Conservation (phyloP, 257 asterid genomes). For the Solanum dulcamara region DNA sequence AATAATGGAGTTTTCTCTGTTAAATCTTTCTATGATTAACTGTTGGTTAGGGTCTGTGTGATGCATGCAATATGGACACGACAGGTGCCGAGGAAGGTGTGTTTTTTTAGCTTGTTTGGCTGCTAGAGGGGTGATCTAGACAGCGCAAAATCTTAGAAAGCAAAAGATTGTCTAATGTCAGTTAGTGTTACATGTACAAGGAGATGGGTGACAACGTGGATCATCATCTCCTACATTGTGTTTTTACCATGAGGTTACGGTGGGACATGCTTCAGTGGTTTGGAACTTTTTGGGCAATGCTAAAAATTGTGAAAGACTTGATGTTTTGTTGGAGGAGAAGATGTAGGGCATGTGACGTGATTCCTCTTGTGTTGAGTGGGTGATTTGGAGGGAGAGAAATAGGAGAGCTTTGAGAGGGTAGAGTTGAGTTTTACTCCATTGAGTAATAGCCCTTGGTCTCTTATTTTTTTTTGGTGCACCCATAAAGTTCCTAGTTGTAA, state of each 20-base stretch:
- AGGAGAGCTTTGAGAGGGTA: not conserved
- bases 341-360: not conserved
- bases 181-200: not conserved
- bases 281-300: not conserved
- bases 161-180: not conserved
- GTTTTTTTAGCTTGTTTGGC: not conserved
- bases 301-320: not conserved
- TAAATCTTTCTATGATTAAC: not conserved
- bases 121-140: not conserved
- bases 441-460: not conserved
- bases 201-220: not conserved
- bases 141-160: not conserved
- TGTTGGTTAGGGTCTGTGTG: not conserved
- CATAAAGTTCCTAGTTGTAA: not conserved
- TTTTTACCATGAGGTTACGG: not conserved
- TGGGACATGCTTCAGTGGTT: not conserved
- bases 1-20: not conserved
- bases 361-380: not conserved
- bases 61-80: not conserved
- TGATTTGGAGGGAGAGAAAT: not conserved
- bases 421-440: not conserved
- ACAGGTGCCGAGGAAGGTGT: not conserved
- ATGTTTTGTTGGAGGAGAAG: not conserved
- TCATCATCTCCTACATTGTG: not conserved
- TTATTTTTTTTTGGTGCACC: not conserved